A percentile compares a stretch with the other conserved stretches of the same genome.
Evolutionary conservation across 73 alveolate species (phyloP).

Genomic region (Paramecium sexaurelia): DNA sequence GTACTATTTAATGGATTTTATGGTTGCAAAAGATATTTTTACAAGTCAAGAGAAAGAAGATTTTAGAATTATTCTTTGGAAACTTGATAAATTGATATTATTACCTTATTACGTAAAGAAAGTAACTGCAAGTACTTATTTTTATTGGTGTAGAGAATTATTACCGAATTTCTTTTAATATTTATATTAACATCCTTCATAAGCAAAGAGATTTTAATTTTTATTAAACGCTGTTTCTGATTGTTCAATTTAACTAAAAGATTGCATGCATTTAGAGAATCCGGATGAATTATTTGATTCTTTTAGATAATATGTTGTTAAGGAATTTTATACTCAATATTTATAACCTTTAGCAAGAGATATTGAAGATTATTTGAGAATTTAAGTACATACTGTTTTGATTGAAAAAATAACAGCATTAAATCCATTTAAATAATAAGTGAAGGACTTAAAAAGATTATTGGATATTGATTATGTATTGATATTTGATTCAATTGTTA

Average conservation of each 20-base stretch:
- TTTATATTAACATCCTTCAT: conserved; percentile 70
- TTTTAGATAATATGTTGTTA: conserved; percentile 85
- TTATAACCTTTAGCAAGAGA: conserved; percentile 85
- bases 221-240: conserved; percentile 83
- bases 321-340: conserved; percentile 76
- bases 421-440: conserved; percentile 87
- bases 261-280: conserved; percentile 80
- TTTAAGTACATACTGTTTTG: conserved; percentile 91
- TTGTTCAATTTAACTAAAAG: conserved; percentile 74
- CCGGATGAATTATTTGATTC: conserved; percentile 82
- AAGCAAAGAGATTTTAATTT: conserved; percentile 76
- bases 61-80: conserved; percentile 49
- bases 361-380: conserved; percentile 95
- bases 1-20: conserved; percentile 21
- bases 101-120: conserved; percentile 68
- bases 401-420: conserved; percentile 84
- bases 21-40: conserved; percentile 39
- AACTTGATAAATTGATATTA: conserved; percentile 51
- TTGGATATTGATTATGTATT: conserved; percentile 84
- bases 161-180: conserved; percentile 74
- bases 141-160: conserved; percentile 87
- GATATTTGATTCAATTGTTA: conserved; percentile 90
- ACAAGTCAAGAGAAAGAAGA: conserved; percentile 19
- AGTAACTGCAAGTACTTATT: conserved; percentile 82
- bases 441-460: conserved; percentile 82